These are phyloP conservation scores for Stephanodiscus minutulus DNA, from an alignment of 108 stramenopile species.

Conservation along the genomic window DNA sequence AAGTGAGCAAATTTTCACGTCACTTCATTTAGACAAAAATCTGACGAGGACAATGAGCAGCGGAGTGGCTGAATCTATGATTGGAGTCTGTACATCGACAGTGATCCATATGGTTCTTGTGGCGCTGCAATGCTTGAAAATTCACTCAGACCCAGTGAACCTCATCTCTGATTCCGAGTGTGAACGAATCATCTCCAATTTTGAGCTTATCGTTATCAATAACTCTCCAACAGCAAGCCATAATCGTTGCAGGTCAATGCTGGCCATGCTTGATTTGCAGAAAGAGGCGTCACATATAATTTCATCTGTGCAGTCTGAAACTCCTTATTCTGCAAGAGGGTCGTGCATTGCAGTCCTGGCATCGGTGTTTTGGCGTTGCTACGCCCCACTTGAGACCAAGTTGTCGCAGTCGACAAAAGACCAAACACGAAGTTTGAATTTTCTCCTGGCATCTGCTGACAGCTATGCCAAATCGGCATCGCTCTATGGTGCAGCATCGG, in stretches of 20 bases:
- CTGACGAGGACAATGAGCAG: not conserved
- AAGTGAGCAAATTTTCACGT: not conserved
- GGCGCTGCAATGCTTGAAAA: not conserved
- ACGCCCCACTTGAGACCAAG: slow-evolving; percentile 34
- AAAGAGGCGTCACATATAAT: slow-evolving; percentile 36
- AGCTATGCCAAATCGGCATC: slow-evolving; percentile 33
- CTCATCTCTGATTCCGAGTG: not conserved
- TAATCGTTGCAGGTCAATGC: slow-evolving; percentile 34
- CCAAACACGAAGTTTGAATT: slow-evolving; percentile 13
- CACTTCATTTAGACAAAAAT: slow-evolving; percentile 13
- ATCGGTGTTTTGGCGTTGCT: slow-evolving; percentile 29
- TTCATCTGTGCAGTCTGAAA: slow-evolving; percentile 8
- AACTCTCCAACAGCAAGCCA: slow-evolving; percentile 23
- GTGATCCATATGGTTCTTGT: slow-evolving; percentile 15
- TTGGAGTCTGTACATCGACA: slow-evolving; percentile 21
- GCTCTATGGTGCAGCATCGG: slow-evolving; percentile 19
- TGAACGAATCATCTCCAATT: slow-evolving; percentile 17
- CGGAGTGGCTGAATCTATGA: slow-evolving; percentile 24
- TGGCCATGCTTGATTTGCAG: slow-evolving; percentile 29
- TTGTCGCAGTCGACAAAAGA: slow-evolving; percentile 21
- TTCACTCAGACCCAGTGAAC: not conserved
- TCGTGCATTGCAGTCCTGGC: slow-evolving; percentile 18
- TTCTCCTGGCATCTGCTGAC: slow-evolving; percentile 35
- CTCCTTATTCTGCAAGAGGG: slow-evolving; percentile 1
- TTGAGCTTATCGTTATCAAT: slow-evolving; percentile 24